Conservation (phyloP, 2,329 filamentous ascomycete genomes). For the Penicillium sp. region DNA sequence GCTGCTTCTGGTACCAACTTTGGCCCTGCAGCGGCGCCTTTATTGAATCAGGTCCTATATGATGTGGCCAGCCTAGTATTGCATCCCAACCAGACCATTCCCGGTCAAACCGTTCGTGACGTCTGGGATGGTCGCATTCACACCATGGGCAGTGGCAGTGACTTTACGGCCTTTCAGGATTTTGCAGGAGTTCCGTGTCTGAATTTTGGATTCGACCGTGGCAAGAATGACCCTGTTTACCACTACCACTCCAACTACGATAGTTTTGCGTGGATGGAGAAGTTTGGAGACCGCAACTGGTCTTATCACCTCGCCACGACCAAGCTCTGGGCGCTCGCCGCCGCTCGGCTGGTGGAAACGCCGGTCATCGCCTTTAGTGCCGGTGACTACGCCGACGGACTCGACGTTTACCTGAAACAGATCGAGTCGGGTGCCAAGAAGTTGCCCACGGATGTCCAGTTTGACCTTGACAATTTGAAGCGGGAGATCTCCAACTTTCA, state of each 20-base stretch:
- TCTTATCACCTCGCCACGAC: slow-evolving; percentile 58
- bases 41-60: slow-evolving; percentile 67
- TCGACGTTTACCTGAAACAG: slow-evolving; percentile 42
- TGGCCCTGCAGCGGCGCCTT: slow-evolving; percentile 60
- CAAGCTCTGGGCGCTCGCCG: slow-evolving; percentile 58
- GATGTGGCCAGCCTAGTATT: slow-evolving; percentile 59
- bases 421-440: slow-evolving; percentile 25
- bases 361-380: slow-evolving; percentile 60
- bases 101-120: slow-evolving; percentile 65
- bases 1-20: slow-evolving; percentile 63
- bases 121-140: slow-evolving; percentile 57
- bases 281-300: slow-evolving; percentile 62
- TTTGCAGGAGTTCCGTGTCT: slow-evolving; percentile 61
- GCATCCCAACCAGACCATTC: slow-evolving; percentile 67
- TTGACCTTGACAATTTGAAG: slow-evolving; percentile 45
- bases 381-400: slow-evolving; percentile 56
- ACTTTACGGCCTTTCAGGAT: slow-evolving; percentile 71
- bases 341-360: slow-evolving; percentile 56
- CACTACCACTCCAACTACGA: slow-evolving; percentile 85
- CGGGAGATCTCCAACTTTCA: slow-evolving; percentile 45
- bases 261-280: slow-evolving; percentile 76
- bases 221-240: slow-evolving; percentile 48
- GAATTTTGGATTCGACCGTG: slow-evolving; percentile 54
- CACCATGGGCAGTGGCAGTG: slow-evolving; percentile 66
- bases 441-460: slow-evolving; percentile 20